phyloP scores from a whole-genome alignment of 345 rosid species.

The Psidium friedrichsthalianum region DNA sequence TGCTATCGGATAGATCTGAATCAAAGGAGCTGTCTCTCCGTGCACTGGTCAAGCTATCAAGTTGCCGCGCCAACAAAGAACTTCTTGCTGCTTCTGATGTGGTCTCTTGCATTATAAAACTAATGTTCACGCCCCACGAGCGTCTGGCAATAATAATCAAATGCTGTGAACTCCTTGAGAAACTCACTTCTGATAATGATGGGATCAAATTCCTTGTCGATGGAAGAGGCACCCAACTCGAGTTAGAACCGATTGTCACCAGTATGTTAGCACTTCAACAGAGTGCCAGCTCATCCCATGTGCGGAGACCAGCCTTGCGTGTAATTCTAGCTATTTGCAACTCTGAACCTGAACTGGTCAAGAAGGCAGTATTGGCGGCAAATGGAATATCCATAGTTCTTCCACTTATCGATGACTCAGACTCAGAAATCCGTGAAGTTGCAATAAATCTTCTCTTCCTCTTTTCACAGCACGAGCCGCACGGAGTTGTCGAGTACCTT shows the following conservation, averaged over 20 bases:
- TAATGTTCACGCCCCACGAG: slow-evolving; percentile 24
- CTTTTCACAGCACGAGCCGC: slow-evolving; percentile 43
- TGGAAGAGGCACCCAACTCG: slow-evolving; percentile 31
- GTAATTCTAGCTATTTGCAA: slow-evolving; percentile 44
- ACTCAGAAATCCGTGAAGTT: slow-evolving; percentile 37
- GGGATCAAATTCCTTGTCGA: slow-evolving; percentile 46
- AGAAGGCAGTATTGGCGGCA: slow-evolving; percentile 45
- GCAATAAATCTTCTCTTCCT: slow-evolving; percentile 50
- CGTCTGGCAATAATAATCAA: slow-evolving; percentile 19
- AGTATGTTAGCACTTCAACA: slow-evolving; percentile 36
- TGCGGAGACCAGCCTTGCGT: slow-evolving; percentile 32
- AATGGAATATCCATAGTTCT: slow-evolving; percentile 37
- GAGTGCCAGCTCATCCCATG: slow-evolving; percentile 16
- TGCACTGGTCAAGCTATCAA: slow-evolving; percentile 32
- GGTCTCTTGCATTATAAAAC: slow-evolving; percentile 28
- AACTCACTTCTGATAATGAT: slow-evolving; percentile 25
- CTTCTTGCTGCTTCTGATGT: slow-evolving; percentile 46
- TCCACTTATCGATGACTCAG: slow-evolving; percentile 50
- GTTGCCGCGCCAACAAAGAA: slow-evolving; percentile 31
- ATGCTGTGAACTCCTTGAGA: slow-evolving; percentile 44
- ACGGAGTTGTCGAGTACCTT: slow-evolving; percentile 51
- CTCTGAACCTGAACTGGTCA: slow-evolving; percentile 34
- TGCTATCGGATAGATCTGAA: slow-evolving; percentile 28
- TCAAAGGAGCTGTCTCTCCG: slow-evolving; percentile 39
- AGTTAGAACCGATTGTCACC: slow-evolving; percentile 28